phyloP scores from a whole-genome alignment of 768 basidiomycete species.

The Boletellus emodensis region DNA sequence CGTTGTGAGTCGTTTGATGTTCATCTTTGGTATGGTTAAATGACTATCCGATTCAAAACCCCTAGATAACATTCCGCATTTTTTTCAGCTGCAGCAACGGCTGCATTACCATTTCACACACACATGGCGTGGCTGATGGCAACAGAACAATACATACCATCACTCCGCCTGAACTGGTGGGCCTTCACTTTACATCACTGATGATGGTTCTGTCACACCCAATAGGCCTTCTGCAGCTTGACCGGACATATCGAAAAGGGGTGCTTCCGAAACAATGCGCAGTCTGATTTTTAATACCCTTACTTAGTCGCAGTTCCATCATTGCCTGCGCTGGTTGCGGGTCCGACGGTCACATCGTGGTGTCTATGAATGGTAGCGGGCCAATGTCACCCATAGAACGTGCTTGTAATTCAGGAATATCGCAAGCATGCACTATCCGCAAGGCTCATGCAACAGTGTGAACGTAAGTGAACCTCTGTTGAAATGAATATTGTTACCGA shows the following conservation, averaged over 20 bases:
- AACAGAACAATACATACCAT: too few species aligned
- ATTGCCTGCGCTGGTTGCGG: not conserved
- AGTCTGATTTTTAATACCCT: not conserved
- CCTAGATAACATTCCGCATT: too few species aligned
- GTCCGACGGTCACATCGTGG: not conserved
- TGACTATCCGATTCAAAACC: too few species aligned
- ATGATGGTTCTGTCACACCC: not conserved
- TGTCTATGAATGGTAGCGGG: not conserved
- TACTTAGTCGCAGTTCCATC: not conserved
- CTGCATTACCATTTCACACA: too few species aligned
- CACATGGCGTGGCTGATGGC: too few species aligned
- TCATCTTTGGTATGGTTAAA: too few species aligned
- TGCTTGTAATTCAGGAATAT: not conserved
- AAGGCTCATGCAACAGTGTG: conserved; percentile 3
- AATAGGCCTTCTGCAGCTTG: too few species aligned
- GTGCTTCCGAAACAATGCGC: not conserved
- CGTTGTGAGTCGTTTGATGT: too few species aligned
- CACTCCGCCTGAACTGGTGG: too few species aligned
- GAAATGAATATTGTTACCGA: not conserved
- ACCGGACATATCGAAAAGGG: too few species aligned
- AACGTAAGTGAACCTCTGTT: not conserved
- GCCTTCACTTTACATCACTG: not conserved
- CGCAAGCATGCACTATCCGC: conserved; percentile 14
- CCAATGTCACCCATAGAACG: not conserved
- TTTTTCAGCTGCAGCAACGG: too few species aligned